These are phyloP conservation scores for Rhizopogon salebrosus DNA, from an alignment of 768 basidiomycete species.

Conservation along the genomic window DNA sequence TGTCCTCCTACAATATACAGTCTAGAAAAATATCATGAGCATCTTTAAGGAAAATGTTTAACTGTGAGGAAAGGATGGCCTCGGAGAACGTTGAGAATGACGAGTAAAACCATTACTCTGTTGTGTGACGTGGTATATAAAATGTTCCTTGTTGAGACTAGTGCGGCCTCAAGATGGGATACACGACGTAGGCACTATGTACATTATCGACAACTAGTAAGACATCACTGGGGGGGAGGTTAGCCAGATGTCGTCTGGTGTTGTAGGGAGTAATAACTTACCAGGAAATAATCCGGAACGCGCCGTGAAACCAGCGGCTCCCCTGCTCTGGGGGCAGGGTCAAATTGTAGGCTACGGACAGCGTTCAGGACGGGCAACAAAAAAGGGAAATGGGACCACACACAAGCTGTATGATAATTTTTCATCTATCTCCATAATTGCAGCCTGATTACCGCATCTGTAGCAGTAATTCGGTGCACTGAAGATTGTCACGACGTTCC, in stretches of 20 bases:
- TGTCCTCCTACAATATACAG: not conserved
- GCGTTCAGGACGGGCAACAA: not conserved
- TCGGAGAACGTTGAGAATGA: not conserved
- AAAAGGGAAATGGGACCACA: constrained; percentile 24
- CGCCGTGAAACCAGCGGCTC: constrained; percentile 96
- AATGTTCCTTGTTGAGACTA: constrained; percentile 6
- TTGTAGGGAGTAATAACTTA: constrained; percentile 31
- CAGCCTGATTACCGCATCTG: constrained; percentile 98
- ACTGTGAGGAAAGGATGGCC: not conserved
- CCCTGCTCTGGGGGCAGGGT: constrained; percentile 97
- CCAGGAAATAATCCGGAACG: constrained; percentile 92
- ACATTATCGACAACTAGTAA: constrained; percentile 13
- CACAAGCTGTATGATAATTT: constrained; percentile 92
- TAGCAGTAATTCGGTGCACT: constrained; percentile 99
- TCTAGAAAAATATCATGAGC: not conserved
- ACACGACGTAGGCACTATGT: constrained; percentile 20
- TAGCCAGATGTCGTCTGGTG: not conserved
- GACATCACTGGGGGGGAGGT: constrained; percentile 15
- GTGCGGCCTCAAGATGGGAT: constrained; percentile 9
- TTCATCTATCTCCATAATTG: constrained; percentile 99
- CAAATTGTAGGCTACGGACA: constrained; percentile 87
- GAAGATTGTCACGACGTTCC: constrained; percentile 99
- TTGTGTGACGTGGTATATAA: constrained; percentile 11
- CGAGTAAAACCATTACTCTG: constrained; percentile 9
- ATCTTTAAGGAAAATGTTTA: not conserved